Base-by-base conservation (phyloP, 108 stramenopile genomes). In the Skeletonema grethae region DNA sequence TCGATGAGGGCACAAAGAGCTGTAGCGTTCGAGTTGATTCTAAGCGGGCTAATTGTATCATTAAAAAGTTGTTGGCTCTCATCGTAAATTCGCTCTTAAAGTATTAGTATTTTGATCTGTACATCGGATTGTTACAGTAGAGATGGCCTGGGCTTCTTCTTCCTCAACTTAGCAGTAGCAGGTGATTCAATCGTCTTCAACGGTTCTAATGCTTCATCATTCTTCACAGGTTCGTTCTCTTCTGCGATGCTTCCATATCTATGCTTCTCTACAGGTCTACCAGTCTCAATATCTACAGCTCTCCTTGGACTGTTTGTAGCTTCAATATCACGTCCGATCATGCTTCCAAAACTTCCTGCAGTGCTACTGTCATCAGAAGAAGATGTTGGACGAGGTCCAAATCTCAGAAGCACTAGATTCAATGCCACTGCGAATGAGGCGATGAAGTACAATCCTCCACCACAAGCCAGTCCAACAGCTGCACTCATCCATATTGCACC, bases 361-460 rank as follows among this genome's bases (percentile, higher is more conserved):
- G 8, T 10, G 20, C 45, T 55, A 43, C 20, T 56, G 1, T 56
- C 50, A 20, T 61, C 45, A 56, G 50, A 20, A 20, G 48, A 50
- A 5, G 18, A 22, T 10, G 22, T 9, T 24, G 50, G 50, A 20
- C 93, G 72, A n/a, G 93, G 93, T 20, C 90, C 93, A 73, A 94
- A 95, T 25, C 93, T 80, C 72, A 97, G 63, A 46, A 97, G 69
- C 15, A 93, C 60, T 69, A 97, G 67, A 69, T 92, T 92, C 10
- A 94, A 35, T n/a, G 86, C 90, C 11, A 83, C 77, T 12, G 84
- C 74, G 69, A 95, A 85, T 10, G 58, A 63, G 8, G 94, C 94
- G 39, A 79, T 74, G 82, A 97, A 91, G 76, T 94, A 93, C 46
- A 95, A 60, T 31, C 89, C 96, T 11, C 93, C 90, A n/a, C 85